phyloP scores from a whole-genome alignment of 2,329 filamentous ascomycete genomes.

The Verticillium isaacii region DNA sequence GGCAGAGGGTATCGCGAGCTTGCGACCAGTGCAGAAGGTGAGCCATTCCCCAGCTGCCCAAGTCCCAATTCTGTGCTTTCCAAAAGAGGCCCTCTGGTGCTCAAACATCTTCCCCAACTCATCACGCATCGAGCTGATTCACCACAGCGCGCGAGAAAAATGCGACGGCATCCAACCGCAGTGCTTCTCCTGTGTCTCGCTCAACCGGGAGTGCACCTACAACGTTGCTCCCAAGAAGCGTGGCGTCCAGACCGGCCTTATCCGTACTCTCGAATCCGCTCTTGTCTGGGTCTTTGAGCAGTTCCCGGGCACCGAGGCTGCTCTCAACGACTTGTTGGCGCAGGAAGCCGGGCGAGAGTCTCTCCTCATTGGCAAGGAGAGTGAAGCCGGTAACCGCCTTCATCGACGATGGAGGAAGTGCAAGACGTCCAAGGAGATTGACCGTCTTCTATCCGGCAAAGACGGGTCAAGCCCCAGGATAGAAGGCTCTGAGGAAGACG shows the following conservation, averaged over 20 bases:
- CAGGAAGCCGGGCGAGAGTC: slow-evolving; percentile 36
- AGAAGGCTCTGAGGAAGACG: slow-evolving; percentile 28
- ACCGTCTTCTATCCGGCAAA: slow-evolving; percentile 51
- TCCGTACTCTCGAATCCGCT: slow-evolving; percentile 66
- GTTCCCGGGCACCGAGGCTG: slow-evolving; percentile 53
- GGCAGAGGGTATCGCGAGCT: slow-evolving; percentile 62
- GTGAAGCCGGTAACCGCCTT: slow-evolving; percentile 47
- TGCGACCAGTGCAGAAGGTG: slow-evolving; percentile 60
- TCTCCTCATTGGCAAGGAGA: slow-evolving; percentile 47
- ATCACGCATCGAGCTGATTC: neutral
- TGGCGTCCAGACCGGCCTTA: slow-evolving; percentile 75
- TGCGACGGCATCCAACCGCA: slow-evolving; percentile 65
- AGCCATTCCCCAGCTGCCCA: neutral
- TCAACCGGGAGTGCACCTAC: slow-evolving; percentile 65
- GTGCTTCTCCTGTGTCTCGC: slow-evolving; percentile 62
- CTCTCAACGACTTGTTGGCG: slow-evolving; percentile 50
- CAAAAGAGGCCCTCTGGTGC: neutral
- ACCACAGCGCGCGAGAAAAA: slow-evolving; percentile 55
- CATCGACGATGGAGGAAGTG: slow-evolving; percentile 61
- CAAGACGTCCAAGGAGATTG: slow-evolving; percentile 57
- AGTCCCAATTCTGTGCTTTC: too few relatives aligned
- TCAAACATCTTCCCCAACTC: neutral
- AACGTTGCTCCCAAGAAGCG: slow-evolving; percentile 70
- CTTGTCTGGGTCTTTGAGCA: slow-evolving; percentile 63
- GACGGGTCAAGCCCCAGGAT: slow-evolving; percentile 23